Evolutionary conservation across 306 rosid genomes (phyloP), one percentile per base, ranked within the genome.

Genomic region (Elaeagnus macrophylla): DNA sequence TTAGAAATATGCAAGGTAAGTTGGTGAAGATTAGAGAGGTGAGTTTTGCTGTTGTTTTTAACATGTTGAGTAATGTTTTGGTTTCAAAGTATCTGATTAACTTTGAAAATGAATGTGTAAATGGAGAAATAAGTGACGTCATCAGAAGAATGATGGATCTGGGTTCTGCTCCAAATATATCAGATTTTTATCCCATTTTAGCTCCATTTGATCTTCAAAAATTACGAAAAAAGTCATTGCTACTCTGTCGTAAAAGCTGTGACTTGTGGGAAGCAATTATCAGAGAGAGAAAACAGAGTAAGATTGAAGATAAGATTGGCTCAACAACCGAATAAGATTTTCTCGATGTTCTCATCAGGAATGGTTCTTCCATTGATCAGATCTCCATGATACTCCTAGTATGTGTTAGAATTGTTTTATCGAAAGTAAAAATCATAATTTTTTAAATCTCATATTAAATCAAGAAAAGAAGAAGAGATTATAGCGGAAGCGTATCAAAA

Each of bases 201-300:
- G 37, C 17, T 19, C 46, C 48, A 15, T 49, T 61, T 1, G 66
- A 61, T 61, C 50, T 61, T 15, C 66, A 49, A 42, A 25, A 48
- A 3, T 16, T 61, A 0, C 39, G 37, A 39, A 61, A 51, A 39
- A 37, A 39, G 37, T 8, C 14, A 15, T 6, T 50, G 37, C 17
- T 32, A 50, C 12, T 18, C 9, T 7, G 7, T 61, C 0, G 37
- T 50, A 12, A 19, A 16, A 8, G 10, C 13, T 6, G 7, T 32
- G 7, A 40, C 4, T 1, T 44, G 16, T 58, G 51, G 51, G 20
- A 44, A 14, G 1, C 17, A 12, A 17, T 58, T 19, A 19, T 58
- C 17, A 8, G 32, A 19, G 62, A 58, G 43, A 16, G 12, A 57
- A 49, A 20, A 6, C 57, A 19, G 36, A 40, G 12, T 19, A 53